A percentile compares a stretch with the other conserved stretches of the same genome.
Conservation (phyloP, 805 yeast species). For the Suhomyces xylopsoci region DNA sequence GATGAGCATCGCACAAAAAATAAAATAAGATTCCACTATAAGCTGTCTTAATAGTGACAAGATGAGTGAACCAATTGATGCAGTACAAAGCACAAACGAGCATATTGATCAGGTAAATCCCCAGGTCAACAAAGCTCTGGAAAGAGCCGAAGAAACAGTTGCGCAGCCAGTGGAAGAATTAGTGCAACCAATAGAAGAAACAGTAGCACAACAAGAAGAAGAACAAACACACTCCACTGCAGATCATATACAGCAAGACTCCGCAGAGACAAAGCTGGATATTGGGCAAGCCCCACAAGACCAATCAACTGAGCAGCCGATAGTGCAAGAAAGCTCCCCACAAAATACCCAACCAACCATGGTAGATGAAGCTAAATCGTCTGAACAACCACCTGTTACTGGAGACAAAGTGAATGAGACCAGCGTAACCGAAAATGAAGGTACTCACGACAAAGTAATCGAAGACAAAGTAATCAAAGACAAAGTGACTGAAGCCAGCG, state of each 20-base stretch:
- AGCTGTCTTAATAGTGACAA: background rate
- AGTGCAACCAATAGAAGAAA: background rate
- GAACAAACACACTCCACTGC: background rate
- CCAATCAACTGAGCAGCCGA: background rate
- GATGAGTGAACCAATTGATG: background rate
- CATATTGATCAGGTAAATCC: background rate
- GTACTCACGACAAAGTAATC: background rate
- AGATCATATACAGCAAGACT: background rate
- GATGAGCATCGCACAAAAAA: slow-evolving; percentile 5
- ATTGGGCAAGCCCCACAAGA: background rate
- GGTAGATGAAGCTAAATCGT: background rate
- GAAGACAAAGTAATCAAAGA: background rate
- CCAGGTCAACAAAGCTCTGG: background rate
- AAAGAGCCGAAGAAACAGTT: background rate
- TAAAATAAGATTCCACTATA: background rate
- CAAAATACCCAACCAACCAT: background rate
- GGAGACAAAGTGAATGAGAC: background rate
- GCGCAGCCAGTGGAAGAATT: background rate
- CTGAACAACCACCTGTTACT: background rate
- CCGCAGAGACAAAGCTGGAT: background rate
- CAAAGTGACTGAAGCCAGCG: background rate
- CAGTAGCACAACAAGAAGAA: background rate
- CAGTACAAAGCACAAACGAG: background rate
- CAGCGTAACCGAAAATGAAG: background rate
- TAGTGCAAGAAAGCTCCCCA: background rate